Conservation (phyloP, 2,329 filamentous ascomycete species). For the Zasmidium cellare region DNA sequence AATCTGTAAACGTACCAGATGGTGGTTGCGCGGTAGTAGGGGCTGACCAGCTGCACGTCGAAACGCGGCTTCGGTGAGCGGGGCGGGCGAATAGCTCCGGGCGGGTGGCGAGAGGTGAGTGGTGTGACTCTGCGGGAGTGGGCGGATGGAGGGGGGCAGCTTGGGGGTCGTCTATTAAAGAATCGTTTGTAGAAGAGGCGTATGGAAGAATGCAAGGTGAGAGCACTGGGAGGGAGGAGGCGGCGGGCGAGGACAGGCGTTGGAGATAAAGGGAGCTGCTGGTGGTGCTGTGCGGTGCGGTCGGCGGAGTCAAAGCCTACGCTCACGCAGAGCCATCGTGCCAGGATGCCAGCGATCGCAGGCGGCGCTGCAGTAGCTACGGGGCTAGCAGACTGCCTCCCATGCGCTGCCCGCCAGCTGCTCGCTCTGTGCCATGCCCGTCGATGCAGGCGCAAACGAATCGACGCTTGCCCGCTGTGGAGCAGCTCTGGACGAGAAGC, state of each 20-base stretch:
- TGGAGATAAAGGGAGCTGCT: not conserved
- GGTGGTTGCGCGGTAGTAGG: not conserved
- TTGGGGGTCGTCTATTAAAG: conserved; percentile 30
- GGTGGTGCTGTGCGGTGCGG: not conserved
- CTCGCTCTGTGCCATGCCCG: conserved; percentile 3
- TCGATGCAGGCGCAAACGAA: not conserved
- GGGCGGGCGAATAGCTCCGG: not conserved
- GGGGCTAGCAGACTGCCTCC: conserved; percentile 13
- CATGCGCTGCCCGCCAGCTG: too few relatives aligned
- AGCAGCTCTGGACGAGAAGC: not conserved
- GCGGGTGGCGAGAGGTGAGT: not conserved
- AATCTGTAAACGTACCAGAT: not conserved
- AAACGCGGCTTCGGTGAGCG: not conserved
- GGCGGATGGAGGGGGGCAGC: not conserved
- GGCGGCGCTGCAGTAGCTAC: conserved; percentile 11
- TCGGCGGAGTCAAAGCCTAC: conserved; percentile 1
- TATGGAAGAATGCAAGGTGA: not conserved
- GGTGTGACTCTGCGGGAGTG: not conserved
- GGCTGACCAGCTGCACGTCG: not conserved
- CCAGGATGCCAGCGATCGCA: conserved; percentile 4
- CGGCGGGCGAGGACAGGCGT: not conserved
- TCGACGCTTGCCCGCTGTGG: not conserved
- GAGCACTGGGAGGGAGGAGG: not conserved
- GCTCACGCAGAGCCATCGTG: not conserved
- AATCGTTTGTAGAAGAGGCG: not conserved